Evolutionary conservation across 2,329 filamentous ascomycete genomes (phyloP).

Genomic region (Pseudogymnoascus sp.): DNA sequence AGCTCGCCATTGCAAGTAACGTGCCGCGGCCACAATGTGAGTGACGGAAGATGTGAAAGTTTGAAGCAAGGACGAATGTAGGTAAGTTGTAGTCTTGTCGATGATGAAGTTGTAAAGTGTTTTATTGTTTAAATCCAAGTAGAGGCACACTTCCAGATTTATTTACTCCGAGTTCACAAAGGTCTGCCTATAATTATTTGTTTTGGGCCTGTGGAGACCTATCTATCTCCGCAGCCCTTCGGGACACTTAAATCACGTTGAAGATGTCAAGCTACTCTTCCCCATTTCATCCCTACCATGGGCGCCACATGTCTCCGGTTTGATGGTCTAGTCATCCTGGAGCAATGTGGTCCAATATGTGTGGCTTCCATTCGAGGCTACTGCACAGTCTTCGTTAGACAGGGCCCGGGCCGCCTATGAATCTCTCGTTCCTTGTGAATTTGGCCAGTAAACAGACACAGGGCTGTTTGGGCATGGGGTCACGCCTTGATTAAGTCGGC

Average conservation of each 20-base stretch:
- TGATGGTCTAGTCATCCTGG: conserved; percentile 2
- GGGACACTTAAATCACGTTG: neutral
- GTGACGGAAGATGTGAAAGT: neutral
- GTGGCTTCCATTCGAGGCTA: conserved; percentile 4
- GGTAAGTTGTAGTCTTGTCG: neutral
- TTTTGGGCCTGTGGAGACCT: conserved; percentile 5
- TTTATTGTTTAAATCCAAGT: neutral
- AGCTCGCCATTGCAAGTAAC: conserved; percentile 2
- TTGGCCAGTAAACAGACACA: conserved; percentile 1
- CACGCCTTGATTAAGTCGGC: conserved; percentile 6
- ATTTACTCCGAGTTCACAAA: neutral
- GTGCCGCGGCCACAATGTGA: neutral
- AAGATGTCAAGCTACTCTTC: neutral
- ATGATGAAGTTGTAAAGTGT: neutral
- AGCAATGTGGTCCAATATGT: conserved; percentile 8
- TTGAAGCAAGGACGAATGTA: neutral
- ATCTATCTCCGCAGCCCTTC: neutral
- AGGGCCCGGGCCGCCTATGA: conserved; percentile 4
- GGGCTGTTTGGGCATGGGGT: conserved; percentile 2
- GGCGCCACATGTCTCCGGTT: conserved; percentile 3
- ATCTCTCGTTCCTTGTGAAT: conserved; percentile 2
- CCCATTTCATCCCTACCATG: conserved; percentile 6
- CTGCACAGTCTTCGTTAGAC: conserved; percentile 6
- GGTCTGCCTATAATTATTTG: conserved; percentile 4
- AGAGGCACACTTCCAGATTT: neutral